Base-by-base conservation (phyloP, 371 early-diverging fungal species). In the Mortierella sp. region DNA sequence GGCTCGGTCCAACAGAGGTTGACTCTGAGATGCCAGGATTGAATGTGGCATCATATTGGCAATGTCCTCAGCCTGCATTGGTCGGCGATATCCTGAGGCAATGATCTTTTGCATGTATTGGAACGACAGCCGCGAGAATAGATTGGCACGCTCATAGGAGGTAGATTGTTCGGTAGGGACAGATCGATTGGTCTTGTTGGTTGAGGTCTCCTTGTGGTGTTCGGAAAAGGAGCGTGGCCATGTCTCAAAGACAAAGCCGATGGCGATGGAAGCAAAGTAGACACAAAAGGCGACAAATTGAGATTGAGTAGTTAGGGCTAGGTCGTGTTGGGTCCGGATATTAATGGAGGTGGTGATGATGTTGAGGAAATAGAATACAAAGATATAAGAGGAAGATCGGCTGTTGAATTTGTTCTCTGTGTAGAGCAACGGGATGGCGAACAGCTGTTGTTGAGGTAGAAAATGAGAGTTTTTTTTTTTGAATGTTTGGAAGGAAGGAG, bases 271-370 rank as follows among this genome's bases (percentile, higher is more conserved):
- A 0, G 29, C 67, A 11, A 75, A 75, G 37, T 58, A 75, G 43
- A 70, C 75, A n/a, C 70, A 75, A 28, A 75, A 70, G 1, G 66
- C 57, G 7, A 29, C 15, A 51, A 75, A 75, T 43, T 75, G 75
- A 15, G 51, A 2, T 14, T 70, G 56, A 14, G 47, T 47, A 0
- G 57, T n/a, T 0, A 48, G 44, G 25, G 18, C 28, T 1, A 55
- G 50, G 9, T 56, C 57, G 56, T 66, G 48, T 60, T 70, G 60
- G 12, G 75, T 75, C 15, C 75, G 46, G 19, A 75, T 63, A 26
- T 23, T 46, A 43, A 75, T 75, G 5, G 62, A 46, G 4, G 75
- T 64, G 9, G 59, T 55, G 23, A 59, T 18, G n/a, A 75, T 52
- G 51, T 55, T 66, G 30, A 65, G 25, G 12, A 58, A 16, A 25